phyloP scores from a whole-genome alignment of 345 rosid genomes.

The Linum lewisii region DNA sequence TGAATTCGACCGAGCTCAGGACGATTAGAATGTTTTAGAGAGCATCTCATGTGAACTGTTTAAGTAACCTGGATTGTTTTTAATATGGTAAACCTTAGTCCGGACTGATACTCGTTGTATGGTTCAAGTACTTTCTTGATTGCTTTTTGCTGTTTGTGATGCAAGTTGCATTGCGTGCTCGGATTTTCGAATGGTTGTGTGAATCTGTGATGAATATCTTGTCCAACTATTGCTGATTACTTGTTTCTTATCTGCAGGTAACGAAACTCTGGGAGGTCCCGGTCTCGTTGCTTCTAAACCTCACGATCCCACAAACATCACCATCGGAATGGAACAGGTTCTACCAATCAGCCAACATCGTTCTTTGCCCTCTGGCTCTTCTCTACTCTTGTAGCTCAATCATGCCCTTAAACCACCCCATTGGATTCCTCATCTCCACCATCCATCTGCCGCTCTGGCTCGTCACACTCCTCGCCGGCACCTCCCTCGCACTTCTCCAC shows the following conservation, averaged over 20 bases:
- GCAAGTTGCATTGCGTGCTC: too few species aligned
- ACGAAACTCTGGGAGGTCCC: conserved; percentile 71
- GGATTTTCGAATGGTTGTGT: too few species aligned
- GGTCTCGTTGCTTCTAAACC: conserved; percentile 48
- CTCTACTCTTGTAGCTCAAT: conserved; percentile 71
- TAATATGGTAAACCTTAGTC: too few species aligned
- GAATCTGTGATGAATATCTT: too few species aligned
- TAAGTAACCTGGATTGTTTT: too few species aligned
- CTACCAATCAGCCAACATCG: conserved; percentile 63
- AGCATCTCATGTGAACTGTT: too few species aligned
- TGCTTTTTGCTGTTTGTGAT: too few species aligned
- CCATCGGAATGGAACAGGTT: conserved; percentile 76
- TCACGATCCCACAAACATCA: conserved; percentile 73
- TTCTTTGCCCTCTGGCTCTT: conserved; percentile 74
- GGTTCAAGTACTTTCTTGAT: too few species aligned
- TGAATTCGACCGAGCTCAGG: too few species aligned
- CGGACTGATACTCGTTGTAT: too few species aligned
- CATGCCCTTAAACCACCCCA: conserved; percentile 69
- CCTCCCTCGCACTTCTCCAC: conserved; percentile 68
- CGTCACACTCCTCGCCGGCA: conserved; percentile 52
- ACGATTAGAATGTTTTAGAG: too few species aligned
- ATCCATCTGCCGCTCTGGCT: conserved; percentile 76
- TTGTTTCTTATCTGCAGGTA: conserved; percentile 37
- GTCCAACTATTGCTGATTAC: background rate
- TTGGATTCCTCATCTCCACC: conserved; percentile 65